Evolutionary conservation across 2,329 filamentous ascomycete genomes (phyloP).

Genomic region (Xylaria polymorpha): DNA sequence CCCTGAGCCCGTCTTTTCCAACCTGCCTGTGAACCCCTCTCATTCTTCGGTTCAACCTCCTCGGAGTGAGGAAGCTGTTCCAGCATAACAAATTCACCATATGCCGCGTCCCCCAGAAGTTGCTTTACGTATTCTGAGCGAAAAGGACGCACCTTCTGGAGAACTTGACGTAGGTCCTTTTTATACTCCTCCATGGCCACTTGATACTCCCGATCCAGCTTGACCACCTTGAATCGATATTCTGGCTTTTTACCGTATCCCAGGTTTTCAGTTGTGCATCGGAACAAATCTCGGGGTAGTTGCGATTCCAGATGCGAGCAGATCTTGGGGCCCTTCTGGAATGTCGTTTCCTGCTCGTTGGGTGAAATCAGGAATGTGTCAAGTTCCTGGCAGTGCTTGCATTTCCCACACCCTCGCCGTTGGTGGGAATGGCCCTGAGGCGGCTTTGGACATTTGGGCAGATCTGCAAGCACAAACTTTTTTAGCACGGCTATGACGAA

Average conservation of each 20-base stretch:
- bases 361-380: slow-evolving; percentile 21
- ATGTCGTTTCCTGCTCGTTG: background rate
- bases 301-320: slow-evolving; percentile 9
- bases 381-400: slow-evolving; percentile 26
- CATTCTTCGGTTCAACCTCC: background rate
- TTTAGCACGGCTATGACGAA: slow-evolving; percentile 25
- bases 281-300: slow-evolving; percentile 18
- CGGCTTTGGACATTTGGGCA: slow-evolving; percentile 13
- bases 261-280: background rate
- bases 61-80: background rate
- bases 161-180: background rate
- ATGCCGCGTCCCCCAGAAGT: slow-evolving; percentile 10
- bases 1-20: background rate
- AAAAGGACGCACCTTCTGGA: slow-evolving; percentile 2
- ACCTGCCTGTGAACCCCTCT: background rate
- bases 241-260: background rate
- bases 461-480: slow-evolving; percentile 25
- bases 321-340: background rate
- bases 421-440: slow-evolving; percentile 14
- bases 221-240: slow-evolving; percentile 5
- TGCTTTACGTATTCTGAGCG: slow-evolving; percentile 16
- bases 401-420: slow-evolving; percentile 13
- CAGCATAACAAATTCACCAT: slow-evolving; percentile 5
- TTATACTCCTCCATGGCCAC: slow-evolving; percentile 1
- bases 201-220: slow-evolving; percentile 9